A percentile compares a stretch with the other conserved stretches of the same genome.
These are phyloP conservation scores for Tetracladium maxilliforme DNA, from an alignment of 2,329 filamentous ascomycete genomes.

Conservation along the genomic window DNA sequence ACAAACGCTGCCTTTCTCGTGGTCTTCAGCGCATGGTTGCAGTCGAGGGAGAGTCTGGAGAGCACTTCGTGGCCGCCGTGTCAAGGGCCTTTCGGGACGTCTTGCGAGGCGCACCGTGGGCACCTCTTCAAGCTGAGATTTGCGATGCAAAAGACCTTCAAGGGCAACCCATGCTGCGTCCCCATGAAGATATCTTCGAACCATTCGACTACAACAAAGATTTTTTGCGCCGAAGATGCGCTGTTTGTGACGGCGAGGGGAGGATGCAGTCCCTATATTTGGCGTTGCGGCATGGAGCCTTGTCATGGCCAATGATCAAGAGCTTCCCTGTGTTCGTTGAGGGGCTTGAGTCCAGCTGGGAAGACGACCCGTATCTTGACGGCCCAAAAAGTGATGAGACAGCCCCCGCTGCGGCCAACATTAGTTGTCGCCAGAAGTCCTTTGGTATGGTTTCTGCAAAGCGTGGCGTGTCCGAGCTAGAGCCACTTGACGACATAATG, in stretches of 20 bases:
- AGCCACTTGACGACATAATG: too few species aligned
- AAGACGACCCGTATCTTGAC: constrained; percentile 34
- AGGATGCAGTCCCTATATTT: constrained; percentile 46
- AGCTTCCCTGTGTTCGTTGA: constrained; percentile 30
- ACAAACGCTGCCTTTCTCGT: constrained; percentile 44
- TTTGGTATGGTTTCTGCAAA: too few species aligned
- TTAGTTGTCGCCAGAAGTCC: too few species aligned
- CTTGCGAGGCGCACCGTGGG: constrained; percentile 34
- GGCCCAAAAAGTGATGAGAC: too few species aligned
- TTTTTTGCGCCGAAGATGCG: constrained; percentile 37
- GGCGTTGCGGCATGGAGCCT: constrained; percentile 33
- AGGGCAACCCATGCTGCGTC: constrained; percentile 44
- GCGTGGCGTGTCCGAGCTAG: too few species aligned
- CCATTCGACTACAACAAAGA: constrained; percentile 33
- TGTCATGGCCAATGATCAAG: constrained; percentile 36
- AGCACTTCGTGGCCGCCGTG: constrained; percentile 33
- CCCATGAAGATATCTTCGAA: constrained; percentile 24
- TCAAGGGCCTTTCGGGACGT: constrained; percentile 31
- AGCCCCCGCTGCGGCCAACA: too few species aligned
- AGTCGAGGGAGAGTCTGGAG: constrained; percentile 30
- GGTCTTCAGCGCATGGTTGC: constrained; percentile 43
- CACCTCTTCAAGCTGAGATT: constrained; percentile 41
- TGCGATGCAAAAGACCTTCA: constrained; percentile 38
- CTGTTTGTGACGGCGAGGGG: constrained; percentile 36
- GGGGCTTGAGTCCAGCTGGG: constrained; percentile 40